Evolutionary conservation across 768 basidiomycete genomes (phyloP), one percentile per base, ranked within the genome.

Genomic region (Russula olivacea): DNA sequence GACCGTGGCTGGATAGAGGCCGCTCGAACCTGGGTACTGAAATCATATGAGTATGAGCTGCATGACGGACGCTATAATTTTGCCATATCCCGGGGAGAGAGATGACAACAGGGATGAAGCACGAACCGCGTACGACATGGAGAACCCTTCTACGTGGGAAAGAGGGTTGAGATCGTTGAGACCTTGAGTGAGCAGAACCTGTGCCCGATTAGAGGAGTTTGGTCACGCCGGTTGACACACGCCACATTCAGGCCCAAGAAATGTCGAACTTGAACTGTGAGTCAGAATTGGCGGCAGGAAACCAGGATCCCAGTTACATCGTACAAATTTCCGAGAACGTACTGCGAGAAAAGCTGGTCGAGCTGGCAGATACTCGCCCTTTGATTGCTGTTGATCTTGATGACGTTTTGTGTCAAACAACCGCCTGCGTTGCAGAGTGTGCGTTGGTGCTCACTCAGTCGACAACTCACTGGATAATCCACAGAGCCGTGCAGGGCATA

Each of bases 1-100:
- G 34, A 87, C 76, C 8, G 83, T 86, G 3, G 83, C 76, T 1
- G 87, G 84, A 43, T 81, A 75, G 78, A 69, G 25, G 4, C 10
- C n/a, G 21, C 11, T 10, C 21, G 21, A 47, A n/a, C 54, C 34
- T 43, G 1, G 5, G 58, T 54, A 32, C 52, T 43, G 40, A 47
- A 41, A 34, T 51, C 10, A 25, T 0, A 60, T 64, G 25, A 43
- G n/a, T 9, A 50, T 36, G 12, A 8, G 36, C 36, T 36, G 11
- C 8, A 36, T 25, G n/a, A 11, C 4, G 47, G 45, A 40, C n/a
- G 47, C 11, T 10, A 25, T 19, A 10, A 40, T 17, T 28, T 15
- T 17, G 28, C 40, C 34, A 48, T 47, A 40, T 51, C 36, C 30
- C 21, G 11, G 51, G 17, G 48, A 14, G 23, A n/a, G 4, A 19